These are phyloP conservation scores for Oryza longistaminata DNA, from an alignment of 176 grass and related monocot species.

Conservation along the genomic window DNA sequence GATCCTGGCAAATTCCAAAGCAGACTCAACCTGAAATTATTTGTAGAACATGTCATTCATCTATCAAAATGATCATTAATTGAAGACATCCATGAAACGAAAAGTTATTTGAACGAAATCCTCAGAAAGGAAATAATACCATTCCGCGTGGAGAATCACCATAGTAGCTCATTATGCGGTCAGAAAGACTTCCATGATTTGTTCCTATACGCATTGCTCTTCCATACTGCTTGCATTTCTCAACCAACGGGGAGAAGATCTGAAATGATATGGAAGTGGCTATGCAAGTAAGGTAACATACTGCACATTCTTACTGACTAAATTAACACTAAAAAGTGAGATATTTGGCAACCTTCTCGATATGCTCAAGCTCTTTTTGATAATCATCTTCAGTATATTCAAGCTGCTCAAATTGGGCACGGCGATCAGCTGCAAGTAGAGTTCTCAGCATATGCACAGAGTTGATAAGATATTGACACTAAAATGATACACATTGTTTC, in stretches of 20 bases:
- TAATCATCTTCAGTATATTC: conserved; percentile 94
- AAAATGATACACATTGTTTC: conserved; percentile 28
- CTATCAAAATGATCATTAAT: background rate
- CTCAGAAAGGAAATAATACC: conserved; percentile 54
- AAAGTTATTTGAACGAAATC: too few relatives aligned
- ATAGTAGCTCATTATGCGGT: conserved; percentile 99
- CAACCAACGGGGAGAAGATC: conserved; percentile 95
- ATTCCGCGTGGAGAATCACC: conserved; percentile 99
- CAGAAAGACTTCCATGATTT: conserved; percentile 96
- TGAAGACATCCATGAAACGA: background rate
- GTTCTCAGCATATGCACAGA: conserved; percentile 18
- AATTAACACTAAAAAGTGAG: conserved; percentile 12
- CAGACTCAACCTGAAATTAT: conserved; percentile 88
- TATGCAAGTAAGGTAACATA: conserved; percentile 30
- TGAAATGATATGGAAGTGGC: conserved; percentile 32
- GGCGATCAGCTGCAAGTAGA: conserved; percentile 81
- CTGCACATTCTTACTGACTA: background rate
- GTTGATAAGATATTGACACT: background rate
- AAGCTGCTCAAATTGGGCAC: conserved; percentile 89
- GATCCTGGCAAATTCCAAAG: conserved; percentile 97
- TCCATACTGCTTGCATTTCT: conserved; percentile 98
- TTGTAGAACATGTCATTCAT: conserved; percentile 37
- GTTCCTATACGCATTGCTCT: conserved; percentile 96
- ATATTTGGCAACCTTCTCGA: conserved; percentile 65
- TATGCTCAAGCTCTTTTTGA: conserved; percentile 94